Evolutionary conservation across 495 filamentous ascomycete genomes (phyloP), one percentile per base, ranked within the genome.

Genomic region (Saxispiralis lemnorum): DNA sequence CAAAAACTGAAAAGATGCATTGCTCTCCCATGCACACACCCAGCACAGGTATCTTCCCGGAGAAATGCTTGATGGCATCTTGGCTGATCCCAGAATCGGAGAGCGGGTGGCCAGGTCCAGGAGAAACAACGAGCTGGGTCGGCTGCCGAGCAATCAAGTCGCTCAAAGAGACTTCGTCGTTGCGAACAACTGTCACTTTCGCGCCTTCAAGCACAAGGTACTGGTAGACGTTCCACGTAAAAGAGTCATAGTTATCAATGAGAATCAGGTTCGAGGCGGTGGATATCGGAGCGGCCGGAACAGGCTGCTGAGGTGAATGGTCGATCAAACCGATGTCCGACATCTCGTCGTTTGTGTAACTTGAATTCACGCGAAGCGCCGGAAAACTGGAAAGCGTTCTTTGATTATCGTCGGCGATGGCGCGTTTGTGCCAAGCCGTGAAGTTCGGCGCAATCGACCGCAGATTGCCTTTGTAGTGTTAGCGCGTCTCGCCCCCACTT

Each of bases 1-100:
- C 89, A 57, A 89, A 94, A 9, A 80, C 75, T 39, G 83, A 78
- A 51, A 87, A 86, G 21, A 99, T 94, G 60, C 87, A 96, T 69
- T 99, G 89, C 73, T 93, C 79, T 51, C 89, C 89, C 87, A 99
- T 95, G 58, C 89, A 99, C 14, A 99, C 89, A 16, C 89, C 89
- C 30, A 99, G 74, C n/a, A 99, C 70, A 0, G 89, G 89, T 33
- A 99, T 81, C 61, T 93, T 95, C 21, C 89, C 89, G n/a, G 79
- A 75, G 59, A 96, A 99, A 59, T 96, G 65, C 51, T 73, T 63
- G 56, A 99, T 93, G 31, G 84, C 89, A 55, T 84, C 81, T 51
- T 78, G 83, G 56, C 85, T 93, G 54, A 96, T 76, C 41, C 89
- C 89, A 2, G 89, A 83, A 63, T 99, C 92, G 30, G 73, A 82